These are phyloP conservation scores for Hypoxylon sp. DNA, from an alignment of 2,329 filamentous ascomycete species.

Conservation along the genomic window DNA sequence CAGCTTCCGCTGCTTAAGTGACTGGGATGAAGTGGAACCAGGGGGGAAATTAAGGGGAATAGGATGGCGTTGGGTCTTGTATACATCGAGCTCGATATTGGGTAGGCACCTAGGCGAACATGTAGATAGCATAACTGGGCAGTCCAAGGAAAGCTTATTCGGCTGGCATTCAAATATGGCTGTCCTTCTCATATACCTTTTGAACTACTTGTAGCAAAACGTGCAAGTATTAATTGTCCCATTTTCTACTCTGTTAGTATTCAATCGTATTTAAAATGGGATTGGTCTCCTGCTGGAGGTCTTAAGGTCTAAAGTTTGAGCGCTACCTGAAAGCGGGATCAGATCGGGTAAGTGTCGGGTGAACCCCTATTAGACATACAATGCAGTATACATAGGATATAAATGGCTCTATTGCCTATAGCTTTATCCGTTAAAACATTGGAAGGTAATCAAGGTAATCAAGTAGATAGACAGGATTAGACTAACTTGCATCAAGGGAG, in stretches of 20 bases:
- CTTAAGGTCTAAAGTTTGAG: background rate
- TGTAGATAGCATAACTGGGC: background rate
- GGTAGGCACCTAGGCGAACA: no score
- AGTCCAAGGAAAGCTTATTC: background rate
- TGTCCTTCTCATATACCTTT: background rate
- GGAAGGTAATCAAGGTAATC: no score
- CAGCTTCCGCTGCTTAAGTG: conserved; percentile 22
- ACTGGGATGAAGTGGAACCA: background rate
- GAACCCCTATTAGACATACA: background rate
- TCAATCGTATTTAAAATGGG: background rate
- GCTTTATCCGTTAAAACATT: background rate
- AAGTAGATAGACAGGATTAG: background rate
- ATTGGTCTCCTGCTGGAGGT: background rate
- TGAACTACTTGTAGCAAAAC: background rate
- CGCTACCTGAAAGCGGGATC: no score
- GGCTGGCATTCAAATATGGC: background rate
- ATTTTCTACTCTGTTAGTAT: background rate
- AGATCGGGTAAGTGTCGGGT: no score
- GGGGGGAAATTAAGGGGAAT: background rate
- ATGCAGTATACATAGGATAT: background rate
- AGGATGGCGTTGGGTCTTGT: background rate
- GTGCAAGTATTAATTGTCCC: background rate
- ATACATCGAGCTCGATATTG: no score
- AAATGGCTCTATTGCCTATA: background rate
- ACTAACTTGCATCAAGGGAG: background rate